Conservation (phyloP, 257 asterid species). For the Ilex asprella region DNA sequence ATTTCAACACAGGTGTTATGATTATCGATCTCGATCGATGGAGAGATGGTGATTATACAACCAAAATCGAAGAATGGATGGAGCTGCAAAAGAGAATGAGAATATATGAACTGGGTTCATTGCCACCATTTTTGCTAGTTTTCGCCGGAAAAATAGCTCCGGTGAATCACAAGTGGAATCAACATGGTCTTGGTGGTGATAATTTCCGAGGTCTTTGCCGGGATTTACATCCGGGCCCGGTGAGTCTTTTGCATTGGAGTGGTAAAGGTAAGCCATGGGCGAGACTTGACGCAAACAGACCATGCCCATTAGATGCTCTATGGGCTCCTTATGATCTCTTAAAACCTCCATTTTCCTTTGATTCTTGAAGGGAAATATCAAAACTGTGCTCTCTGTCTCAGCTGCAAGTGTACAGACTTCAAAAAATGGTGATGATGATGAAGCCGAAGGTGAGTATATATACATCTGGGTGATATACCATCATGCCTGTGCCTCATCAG, state of each 20-base stretch:
- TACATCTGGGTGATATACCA: too few species aligned
- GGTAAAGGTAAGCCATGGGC: slow-evolving; percentile 4
- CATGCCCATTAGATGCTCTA: background rate
- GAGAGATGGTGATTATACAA: slow-evolving; percentile 1
- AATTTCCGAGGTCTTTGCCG: background rate
- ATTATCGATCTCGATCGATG: background rate
- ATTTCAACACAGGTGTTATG: slow-evolving; percentile 2
- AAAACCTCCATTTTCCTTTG: background rate
- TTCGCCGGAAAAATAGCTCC: slow-evolving; percentile 3
- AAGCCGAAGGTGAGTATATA: too few species aligned
- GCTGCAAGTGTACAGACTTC: too few species aligned
- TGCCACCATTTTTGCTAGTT: background rate
- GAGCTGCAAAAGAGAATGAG: slow-evolving; percentile 1
- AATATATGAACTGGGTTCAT: background rate
- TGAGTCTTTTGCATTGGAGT: slow-evolving; percentile 1
- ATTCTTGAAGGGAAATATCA: background rate
- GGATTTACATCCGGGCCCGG: slow-evolving; percentile 3
- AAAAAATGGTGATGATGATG: too few species aligned
- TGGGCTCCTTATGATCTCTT: slow-evolving; percentile 3
- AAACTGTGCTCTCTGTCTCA: too few species aligned
- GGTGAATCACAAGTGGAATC: slow-evolving; percentile 2
- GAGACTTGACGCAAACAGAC: background rate
- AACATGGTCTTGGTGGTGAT: slow-evolving; percentile 1
- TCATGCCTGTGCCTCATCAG: too few species aligned
- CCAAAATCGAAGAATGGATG: slow-evolving; percentile 1